Base-by-base conservation (phyloP, 371 early-diverging fungal genomes). In the Lichtheimia corymbifera region DNA sequence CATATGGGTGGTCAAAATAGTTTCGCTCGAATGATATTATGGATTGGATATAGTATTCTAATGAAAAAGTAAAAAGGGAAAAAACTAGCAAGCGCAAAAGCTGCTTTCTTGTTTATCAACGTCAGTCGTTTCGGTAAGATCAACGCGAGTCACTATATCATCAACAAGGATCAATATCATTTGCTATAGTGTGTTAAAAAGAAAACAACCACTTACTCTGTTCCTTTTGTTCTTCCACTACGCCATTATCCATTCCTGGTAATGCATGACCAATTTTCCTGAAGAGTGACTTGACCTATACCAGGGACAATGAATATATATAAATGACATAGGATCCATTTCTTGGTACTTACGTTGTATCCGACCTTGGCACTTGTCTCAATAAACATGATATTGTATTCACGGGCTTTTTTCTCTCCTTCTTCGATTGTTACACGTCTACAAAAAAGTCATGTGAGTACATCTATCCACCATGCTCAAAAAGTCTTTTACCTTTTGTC, bases 331-430 rank as follows among this genome's bases (percentile, higher is more conserved):
- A 7, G 49, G n/a, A 54, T 11, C 3, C 17, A 14, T 15, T 47
- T 55, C 20, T 20, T 15, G 28, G 9, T 45, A 15, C 62, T 53
- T 60, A 71, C 95, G 70, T 97, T 97, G 76, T 93, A 90, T 28
- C 95, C 96, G 4, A 93, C 92, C 74, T 96, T 97, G 44, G 97
- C 97, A 58, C 88, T 88, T 15, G 96, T 96, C 70, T 97, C 97
- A 67, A 95, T 93, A 68, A 93, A 97, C 88, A 97, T 88, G 57
- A 92, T 92, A 63, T 90, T 91, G 71, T 90, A 85, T 63, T 96
- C 95, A 65, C 89, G 87, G 15, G 96, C 92, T 66, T 91, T 91
- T 79, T 90, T 88, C 75, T 96, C 95, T 11, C 94, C 97, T 68
- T 96, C 96, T 70, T 95, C 96, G 7, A 93, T 84, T 6, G 94